phyloP scores from a whole-genome alignment of 2,329 filamentous ascomycete genomes.

The Parastagonospora nodorum region DNA sequence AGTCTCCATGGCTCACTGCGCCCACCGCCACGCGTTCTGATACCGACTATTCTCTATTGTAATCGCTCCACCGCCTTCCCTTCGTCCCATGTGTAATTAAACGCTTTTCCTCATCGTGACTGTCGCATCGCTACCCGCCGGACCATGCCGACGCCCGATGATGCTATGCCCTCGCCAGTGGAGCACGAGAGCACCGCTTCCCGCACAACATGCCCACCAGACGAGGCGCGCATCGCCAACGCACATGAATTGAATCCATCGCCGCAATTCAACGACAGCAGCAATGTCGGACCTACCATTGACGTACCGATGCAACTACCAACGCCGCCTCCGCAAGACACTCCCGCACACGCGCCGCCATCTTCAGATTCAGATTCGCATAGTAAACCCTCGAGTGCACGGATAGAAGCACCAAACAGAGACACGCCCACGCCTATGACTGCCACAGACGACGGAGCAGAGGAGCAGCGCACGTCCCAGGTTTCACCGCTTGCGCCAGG shows the following conservation, averaged over 20 bases:
- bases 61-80: slow-evolving; percentile 8
- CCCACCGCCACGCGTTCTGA: slow-evolving; percentile 15
- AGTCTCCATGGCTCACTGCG: slow-evolving; percentile 9
- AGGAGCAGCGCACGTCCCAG: slow-evolving; percentile 42
- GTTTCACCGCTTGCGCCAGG: slow-evolving; percentile 34
- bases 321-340: slow-evolving; percentile 41
- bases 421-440: slow-evolving; percentile 48
- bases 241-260: slow-evolving; percentile 40
- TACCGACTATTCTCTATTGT: slow-evolving; percentile 10
- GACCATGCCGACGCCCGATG: slow-evolving; percentile 58
- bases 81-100: slow-evolving; percentile 26
- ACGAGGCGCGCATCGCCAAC: slow-evolving; percentile 40
- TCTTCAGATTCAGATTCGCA: slow-evolving; percentile 23
- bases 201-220: slow-evolving; percentile 58
- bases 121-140: slow-evolving; percentile 28
- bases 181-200: slow-evolving; percentile 51
- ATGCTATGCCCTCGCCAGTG: slow-evolving; percentile 46
- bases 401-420: slow-evolving; percentile 40
- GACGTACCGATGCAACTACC: slow-evolving; percentile 38
- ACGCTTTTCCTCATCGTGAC: slow-evolving; percentile 20
- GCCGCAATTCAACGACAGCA: slow-evolving; percentile 16
- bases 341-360: slow-evolving; percentile 20
- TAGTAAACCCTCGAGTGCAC: slow-evolving; percentile 35
- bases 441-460: slow-evolving; percentile 39
- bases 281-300: slow-evolving; percentile 20